A percentile compares a stretch with the other conserved stretches of the same genome.
phyloP scores from a whole-genome alignment of 2,329 filamentous ascomycete genomes.

The Phaeosphaeria sp. region DNA sequence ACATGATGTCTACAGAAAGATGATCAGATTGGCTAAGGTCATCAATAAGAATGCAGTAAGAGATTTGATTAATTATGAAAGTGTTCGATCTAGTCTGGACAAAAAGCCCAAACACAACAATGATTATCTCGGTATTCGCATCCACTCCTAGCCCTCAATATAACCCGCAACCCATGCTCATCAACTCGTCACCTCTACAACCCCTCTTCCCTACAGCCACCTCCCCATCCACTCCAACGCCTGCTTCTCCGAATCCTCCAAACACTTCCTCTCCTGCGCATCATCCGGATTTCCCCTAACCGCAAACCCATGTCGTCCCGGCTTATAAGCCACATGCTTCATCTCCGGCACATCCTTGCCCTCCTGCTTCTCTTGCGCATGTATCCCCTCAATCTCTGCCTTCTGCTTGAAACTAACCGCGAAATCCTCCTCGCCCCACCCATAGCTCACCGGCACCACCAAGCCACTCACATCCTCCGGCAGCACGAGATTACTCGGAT shows the following conservation, averaged over 20 bases:
- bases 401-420: constrained; percentile 23
- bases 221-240: constrained; percentile 28
- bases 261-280: constrained; percentile 19
- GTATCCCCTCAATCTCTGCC: constrained; percentile 19
- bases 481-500: constrained; percentile 47
- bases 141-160: too few relatives aligned
- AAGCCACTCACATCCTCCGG: constrained; percentile 38
- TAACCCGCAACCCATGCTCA: too few relatives aligned
- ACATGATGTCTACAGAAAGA: too few relatives aligned
- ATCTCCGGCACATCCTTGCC: constrained; percentile 19
- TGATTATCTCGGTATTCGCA: too few relatives aligned
- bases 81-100: too few relatives aligned
- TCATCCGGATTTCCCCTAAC: constrained; percentile 34
- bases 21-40: too few relatives aligned
- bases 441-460: constrained; percentile 23
- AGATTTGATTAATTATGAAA: too few relatives aligned
- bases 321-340: constrained; percentile 24
- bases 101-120: too few relatives aligned
- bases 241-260: constrained; percentile 30
- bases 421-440: constrained; percentile 24
- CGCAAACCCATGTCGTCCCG: constrained; percentile 32
- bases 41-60: too few relatives aligned
- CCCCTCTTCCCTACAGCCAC: constrained; percentile 11
- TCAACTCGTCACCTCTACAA: too few relatives aligned
- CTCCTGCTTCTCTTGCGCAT: constrained; percentile 12